Conservation (phyloP, 83 land plant species). For the Diphasiastrum complanatum region DNA sequence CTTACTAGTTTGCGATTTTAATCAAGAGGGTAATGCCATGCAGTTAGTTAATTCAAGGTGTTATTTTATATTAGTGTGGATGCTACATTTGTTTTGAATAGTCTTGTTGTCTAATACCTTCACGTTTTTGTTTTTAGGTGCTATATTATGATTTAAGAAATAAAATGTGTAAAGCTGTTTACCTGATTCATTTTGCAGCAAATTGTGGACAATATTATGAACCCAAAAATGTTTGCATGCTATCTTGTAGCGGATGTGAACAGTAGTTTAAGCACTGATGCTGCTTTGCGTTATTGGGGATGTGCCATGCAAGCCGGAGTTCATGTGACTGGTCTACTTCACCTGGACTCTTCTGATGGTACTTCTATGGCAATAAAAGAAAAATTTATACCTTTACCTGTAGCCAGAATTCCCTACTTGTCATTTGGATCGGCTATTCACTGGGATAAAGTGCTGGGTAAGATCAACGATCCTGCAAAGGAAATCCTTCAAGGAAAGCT, state of each 20-base stretch:
- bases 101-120: background rate
- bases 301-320: constrained; percentile 91
- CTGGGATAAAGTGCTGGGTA: constrained; percentile 48
- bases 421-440: constrained; percentile 31
- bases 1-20: too few relatives aligned
- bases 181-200: constrained; percentile 59
- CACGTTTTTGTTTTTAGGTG: too few relatives aligned
- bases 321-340: constrained; percentile 61
- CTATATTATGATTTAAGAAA: too few relatives aligned
- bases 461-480: constrained; percentile 30
- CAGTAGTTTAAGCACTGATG: constrained; percentile 32
- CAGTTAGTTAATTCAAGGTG: too few relatives aligned
- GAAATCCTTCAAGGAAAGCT: constrained; percentile 32
- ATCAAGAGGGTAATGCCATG: too few relatives aligned
- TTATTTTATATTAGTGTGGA: too few relatives aligned
- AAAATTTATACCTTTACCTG: constrained; percentile 49
- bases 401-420: constrained; percentile 49
- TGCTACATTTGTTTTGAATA: background rate
- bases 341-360: constrained; percentile 17
- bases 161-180: too few relatives aligned
- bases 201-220: constrained; percentile 45
- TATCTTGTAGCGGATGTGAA: constrained; percentile 61
- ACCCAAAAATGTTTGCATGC: constrained; percentile 60
- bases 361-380: constrained; percentile 20
- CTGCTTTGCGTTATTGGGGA: constrained; percentile 92